Conservation (phyloP, 176 grass and related monocot genomes). For the Carex pumila region DNA sequence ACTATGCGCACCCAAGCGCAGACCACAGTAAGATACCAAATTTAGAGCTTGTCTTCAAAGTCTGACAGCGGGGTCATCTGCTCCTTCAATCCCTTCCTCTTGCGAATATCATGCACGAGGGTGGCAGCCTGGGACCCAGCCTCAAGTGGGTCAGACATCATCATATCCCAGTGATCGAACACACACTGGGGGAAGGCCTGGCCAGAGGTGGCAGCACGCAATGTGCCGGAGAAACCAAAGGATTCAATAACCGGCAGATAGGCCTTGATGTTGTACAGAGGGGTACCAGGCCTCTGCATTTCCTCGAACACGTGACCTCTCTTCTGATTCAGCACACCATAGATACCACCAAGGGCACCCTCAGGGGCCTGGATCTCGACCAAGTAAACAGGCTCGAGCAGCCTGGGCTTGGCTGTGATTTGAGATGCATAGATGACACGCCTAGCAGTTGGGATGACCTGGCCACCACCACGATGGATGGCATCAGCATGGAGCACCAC, state of each 20-base stretch:
- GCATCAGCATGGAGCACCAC: constrained; percentile 86
- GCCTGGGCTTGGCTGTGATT: constrained; percentile 56
- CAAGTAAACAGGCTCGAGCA: constrained; percentile 73
- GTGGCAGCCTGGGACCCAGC: constrained; percentile 1
- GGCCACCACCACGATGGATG: constrained; percentile 80
- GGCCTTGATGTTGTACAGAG: constrained; percentile 82
- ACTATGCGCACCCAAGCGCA: background rate
- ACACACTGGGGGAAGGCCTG: constrained; percentile 33
- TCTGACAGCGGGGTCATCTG: constrained; percentile 30
- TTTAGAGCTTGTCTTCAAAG: constrained; percentile 30
- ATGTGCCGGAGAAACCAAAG: constrained; percentile 9
- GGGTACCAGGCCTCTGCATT: constrained; percentile 63
- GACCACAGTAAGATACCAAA: background rate
- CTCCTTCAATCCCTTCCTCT: constrained; percentile 35
- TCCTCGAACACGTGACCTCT: constrained; percentile 75
- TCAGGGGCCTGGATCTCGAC: constrained; percentile 75
- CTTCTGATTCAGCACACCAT: constrained; percentile 71
- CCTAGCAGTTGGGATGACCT: constrained; percentile 72
- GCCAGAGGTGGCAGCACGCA: constrained; percentile 26
- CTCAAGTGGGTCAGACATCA: constrained; percentile 22
- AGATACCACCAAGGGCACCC: constrained; percentile 64
- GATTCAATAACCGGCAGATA: constrained; percentile 43
- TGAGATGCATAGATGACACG: constrained; percentile 69
- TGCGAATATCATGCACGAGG: constrained; percentile 23
- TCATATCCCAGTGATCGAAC: constrained; percentile 31